Percentiles rank a stretch among this genome's conserved stretches.
phyloP scores from a whole-genome alignment of 805 yeast species.

The Schwanniomyces yamadae region DNA sequence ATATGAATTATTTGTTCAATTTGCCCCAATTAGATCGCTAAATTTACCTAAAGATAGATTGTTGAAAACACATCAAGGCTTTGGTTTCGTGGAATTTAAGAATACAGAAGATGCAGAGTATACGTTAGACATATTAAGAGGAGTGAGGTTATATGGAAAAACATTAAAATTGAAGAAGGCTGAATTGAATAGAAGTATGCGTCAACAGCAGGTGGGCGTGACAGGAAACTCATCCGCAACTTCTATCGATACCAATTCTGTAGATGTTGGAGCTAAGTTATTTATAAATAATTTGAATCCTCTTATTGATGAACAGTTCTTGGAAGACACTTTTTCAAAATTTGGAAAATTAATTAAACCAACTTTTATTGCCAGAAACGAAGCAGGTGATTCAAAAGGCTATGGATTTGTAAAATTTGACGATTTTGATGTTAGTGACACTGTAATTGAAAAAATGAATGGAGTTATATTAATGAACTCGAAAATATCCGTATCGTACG shows the following conservation, averaged over 20 bases:
- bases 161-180: constrained; percentile 58
- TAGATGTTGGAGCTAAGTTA: constrained; percentile 52
- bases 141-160: constrained; percentile 61
- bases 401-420: constrained; percentile 66
- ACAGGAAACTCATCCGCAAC: constrained; percentile 12
- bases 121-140: constrained; percentile 58
- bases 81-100: constrained; percentile 78
- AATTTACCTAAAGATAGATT: constrained; percentile 80
- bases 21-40: constrained; percentile 71
- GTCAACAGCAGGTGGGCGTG: constrained; percentile 11
- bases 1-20: constrained; percentile 81
- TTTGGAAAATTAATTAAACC: constrained; percentile 63
- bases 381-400: constrained; percentile 52
- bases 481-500: constrained; percentile 62
- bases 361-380: constrained; percentile 53
- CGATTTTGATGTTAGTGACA: constrained; percentile 66
- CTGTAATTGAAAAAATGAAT: constrained; percentile 67
- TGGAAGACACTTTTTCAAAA: constrained; percentile 57
- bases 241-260: constrained; percentile 15
- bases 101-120: constrained; percentile 66
- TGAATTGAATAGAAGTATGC: constrained; percentile 21
- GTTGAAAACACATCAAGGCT: constrained; percentile 73
- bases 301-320: constrained; percentile 57
- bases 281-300: constrained; percentile 64
- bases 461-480: constrained; percentile 68